Evolutionary conservation across 306 rosid genomes (phyloP).

Genomic region (Amphicarpaea edgeworthii): DNA sequence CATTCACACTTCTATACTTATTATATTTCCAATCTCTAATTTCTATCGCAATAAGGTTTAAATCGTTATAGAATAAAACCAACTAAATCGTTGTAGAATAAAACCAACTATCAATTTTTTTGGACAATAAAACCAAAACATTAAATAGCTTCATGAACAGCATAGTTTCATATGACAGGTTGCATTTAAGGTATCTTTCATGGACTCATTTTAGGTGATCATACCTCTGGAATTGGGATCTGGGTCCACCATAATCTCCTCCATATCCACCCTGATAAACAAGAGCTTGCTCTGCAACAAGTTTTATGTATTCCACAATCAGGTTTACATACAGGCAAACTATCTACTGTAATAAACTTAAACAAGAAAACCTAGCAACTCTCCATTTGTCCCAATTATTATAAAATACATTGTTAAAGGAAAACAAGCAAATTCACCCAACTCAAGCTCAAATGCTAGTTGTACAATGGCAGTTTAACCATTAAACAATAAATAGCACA

Average conservation of each 20-base stretch:
- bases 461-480: background rate
- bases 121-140: conserved; percentile 15
- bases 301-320: conserved; percentile 28
- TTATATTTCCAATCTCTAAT: background rate
- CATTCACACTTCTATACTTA: background rate
- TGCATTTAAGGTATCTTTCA: background rate
- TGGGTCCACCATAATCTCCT: conserved; percentile 59
- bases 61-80: background rate
- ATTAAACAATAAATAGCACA: background rate
- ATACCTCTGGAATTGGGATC: conserved; percentile 67
- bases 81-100: background rate
- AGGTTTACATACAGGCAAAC: conserved; percentile 5
- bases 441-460: background rate
- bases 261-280: conserved; percentile 75
- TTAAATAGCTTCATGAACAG: conserved; percentile 14
- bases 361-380: conserved; percentile 20
- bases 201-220: background rate
- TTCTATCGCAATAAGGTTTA: conserved; percentile 1
- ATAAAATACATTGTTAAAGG: conserved; percentile 8
- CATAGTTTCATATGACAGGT: conserved; percentile 14
- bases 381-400: background rate
- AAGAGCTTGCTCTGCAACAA: conserved; percentile 71
- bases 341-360: background rate
- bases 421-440: background rate
- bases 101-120: conserved; percentile 19